phyloP scores from a whole-genome alignment of 257 asterid genomes.

The Prunella vulgaris region DNA sequence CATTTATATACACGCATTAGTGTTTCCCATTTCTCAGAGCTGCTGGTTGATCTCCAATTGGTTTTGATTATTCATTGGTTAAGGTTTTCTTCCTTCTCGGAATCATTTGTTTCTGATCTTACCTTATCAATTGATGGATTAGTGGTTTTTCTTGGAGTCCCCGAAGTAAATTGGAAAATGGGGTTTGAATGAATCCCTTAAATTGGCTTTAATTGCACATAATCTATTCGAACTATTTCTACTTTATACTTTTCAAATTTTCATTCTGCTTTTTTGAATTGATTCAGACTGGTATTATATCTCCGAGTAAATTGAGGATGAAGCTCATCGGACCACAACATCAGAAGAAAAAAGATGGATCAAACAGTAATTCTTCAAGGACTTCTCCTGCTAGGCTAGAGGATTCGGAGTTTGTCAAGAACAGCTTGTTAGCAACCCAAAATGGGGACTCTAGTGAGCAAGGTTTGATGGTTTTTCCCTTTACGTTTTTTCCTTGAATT shows the following conservation, averaged over 20 bases:
- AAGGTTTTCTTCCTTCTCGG: not conserved
- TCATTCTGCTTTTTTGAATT: not conserved
- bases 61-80: not conserved
- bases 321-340: conserved; percentile 61
- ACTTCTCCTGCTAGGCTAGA: conserved; percentile 83
- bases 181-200: not conserved
- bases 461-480: conserved; percentile 37
- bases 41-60: conserved; percentile 10
- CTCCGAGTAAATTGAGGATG: conserved; percentile 93
- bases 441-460: conserved; percentile 55
- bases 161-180: not conserved
- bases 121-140: conserved; percentile 4
- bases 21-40: conserved; percentile 3
- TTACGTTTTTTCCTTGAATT: not conserved
- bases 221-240: not conserved
- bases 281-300: conserved; percentile 70
- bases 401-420: conserved; percentile 73
- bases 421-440: conserved; percentile 64
- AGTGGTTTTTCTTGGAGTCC: not conserved
- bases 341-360: conserved; percentile 74
- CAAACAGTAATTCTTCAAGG: conserved; percentile 81
- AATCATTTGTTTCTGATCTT: conserved; percentile 17
- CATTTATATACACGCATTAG: not conserved
- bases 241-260: not conserved
- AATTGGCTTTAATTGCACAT: conserved; percentile 4